These are phyloP conservation scores for Penstemon davidsonii DNA, from an alignment of 257 asterid species.

Conservation along the genomic window DNA sequence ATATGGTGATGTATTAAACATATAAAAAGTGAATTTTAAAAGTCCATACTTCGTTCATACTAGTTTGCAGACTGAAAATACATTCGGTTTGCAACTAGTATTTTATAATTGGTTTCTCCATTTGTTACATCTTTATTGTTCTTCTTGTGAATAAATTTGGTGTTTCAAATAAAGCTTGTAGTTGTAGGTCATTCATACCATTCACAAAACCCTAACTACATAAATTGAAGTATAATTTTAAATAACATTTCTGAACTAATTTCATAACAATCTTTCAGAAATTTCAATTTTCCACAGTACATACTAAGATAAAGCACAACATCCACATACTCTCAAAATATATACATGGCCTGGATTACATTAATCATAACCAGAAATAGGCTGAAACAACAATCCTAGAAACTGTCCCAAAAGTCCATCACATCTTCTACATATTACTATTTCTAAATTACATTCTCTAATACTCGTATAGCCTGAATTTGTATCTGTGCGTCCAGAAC, in stretches of 20 bases:
- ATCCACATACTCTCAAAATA: neutral
- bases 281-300: neutral
- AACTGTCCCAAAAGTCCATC: neutral
- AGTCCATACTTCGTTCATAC: too few species aligned
- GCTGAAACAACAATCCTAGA: neutral
- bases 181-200: too few species aligned
- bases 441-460: conserved; percentile 3
- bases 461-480: conserved; percentile 1
- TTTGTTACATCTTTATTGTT: too few species aligned
- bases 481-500: conserved; percentile 7
- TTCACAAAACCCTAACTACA: too few species aligned
- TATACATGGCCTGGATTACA: conserved; percentile 1
- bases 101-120: too few species aligned
- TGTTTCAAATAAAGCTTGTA: too few species aligned
- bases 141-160: too few species aligned
- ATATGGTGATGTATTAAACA: too few species aligned
- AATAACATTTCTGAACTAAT: too few species aligned
- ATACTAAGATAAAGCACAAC: neutral
- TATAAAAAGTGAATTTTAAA: too few species aligned
- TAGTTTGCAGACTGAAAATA: too few species aligned
- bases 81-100: too few species aligned
- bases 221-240: neutral
- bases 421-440: conserved; percentile 15
- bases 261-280: neutral
- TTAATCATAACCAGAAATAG: neutral